A percentile compares a stretch with the other conserved stretches of the same genome.
Evolutionary conservation across 306 rosid species (phyloP).

Genomic region (Mucuna pruriens): DNA sequence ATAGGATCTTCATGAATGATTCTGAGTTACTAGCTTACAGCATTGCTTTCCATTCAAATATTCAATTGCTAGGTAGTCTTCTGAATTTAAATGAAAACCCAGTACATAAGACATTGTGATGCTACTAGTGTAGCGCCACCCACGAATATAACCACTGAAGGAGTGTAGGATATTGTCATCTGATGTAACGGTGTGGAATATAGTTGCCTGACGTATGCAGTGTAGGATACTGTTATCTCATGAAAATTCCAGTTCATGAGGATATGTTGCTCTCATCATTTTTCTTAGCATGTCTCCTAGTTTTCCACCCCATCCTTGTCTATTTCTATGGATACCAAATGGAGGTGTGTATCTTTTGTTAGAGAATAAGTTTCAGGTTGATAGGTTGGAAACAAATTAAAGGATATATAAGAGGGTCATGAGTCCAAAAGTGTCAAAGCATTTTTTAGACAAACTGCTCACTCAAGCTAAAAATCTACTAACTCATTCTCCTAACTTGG

Average conservation of each 20-base stretch:
- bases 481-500: background rate
- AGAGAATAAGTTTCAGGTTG: background rate
- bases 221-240: background rate
- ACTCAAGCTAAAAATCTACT: too few relatives aligned
- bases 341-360: background rate
- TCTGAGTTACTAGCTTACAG: background rate
- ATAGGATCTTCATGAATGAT: background rate
- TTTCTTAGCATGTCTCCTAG: slow-evolving; percentile 15
- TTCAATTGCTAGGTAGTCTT: background rate
- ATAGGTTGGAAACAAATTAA: too few relatives aligned
- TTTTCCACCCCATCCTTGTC: background rate
- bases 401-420: background rate
- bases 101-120: background rate
- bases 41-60: slow-evolving; percentile 1
- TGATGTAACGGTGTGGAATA: background rate
- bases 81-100: background rate
- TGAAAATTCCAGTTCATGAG: background rate
- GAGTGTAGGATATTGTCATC: background rate
- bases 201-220: background rate
- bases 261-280: background rate
- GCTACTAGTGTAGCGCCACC: background rate
- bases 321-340: background rate
- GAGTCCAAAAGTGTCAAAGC: background rate
- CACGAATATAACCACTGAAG: background rate
- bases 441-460: background rate